These are phyloP conservation scores for Nothophaeocryptopus gaeumannii DNA, from an alignment of 2,329 filamentous ascomycete species.

Conservation along the genomic window DNA sequence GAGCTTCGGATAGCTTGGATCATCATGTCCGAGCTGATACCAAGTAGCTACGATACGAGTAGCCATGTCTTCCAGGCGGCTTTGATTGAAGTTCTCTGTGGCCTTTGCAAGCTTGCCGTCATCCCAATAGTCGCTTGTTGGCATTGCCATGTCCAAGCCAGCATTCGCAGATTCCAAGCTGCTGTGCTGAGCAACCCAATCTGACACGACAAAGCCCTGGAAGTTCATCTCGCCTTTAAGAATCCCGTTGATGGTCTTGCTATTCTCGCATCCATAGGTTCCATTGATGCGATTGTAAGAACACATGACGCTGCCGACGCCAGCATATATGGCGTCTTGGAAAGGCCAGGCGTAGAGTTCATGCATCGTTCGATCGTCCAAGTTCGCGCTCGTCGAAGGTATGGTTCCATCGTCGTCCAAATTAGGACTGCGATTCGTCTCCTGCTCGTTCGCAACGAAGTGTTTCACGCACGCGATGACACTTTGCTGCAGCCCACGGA, in stretches of 20 bases:
- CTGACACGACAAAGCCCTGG: slow-evolving; percentile 67
- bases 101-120: slow-evolving; percentile 50
- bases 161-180: slow-evolving; percentile 59
- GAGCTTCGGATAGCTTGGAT: slow-evolving; percentile 38
- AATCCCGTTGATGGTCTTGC: slow-evolving; percentile 65
- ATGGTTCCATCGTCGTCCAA: slow-evolving; percentile 23
- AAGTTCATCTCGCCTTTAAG: slow-evolving; percentile 73
- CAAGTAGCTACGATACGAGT: slow-evolving; percentile 52
- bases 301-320: slow-evolving; percentile 46
- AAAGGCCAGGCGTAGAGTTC: slow-evolving; percentile 64
- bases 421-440: slow-evolving; percentile 48
- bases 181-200: slow-evolving; percentile 64
- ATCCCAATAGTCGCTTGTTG: slow-evolving; percentile 40
- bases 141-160: slow-evolving; percentile 70
- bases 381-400: slow-evolving; percentile 47
- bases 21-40: slow-evolving; percentile 54
- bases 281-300: slow-evolving; percentile 34
- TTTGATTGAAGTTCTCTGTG: slow-evolving; percentile 58
- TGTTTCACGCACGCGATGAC: slow-evolving; percentile 60
- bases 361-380: slow-evolving; percentile 64
- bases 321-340: slow-evolving; percentile 48
- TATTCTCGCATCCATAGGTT: slow-evolving; percentile 65
- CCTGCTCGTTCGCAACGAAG: slow-evolving; percentile 52
- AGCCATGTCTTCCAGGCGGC: slow-evolving; percentile 61
- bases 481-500: slow-evolving; percentile 57